Evolutionary conservation across 306 rosid species (phyloP).

Genomic region (Castanopsis chinensis): DNA sequence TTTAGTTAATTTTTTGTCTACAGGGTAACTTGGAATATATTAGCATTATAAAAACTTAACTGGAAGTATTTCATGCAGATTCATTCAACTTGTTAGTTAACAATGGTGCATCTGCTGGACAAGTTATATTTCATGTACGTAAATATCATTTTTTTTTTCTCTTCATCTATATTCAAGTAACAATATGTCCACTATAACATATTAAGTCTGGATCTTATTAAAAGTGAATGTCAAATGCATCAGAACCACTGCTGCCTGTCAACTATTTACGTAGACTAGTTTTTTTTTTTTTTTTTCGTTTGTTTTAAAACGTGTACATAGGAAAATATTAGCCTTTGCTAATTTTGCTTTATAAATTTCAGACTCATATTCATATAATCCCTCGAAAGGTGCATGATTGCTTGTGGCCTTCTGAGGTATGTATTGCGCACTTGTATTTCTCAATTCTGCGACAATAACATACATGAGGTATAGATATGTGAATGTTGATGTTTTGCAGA

Average conservation of each 20-base stretch:
- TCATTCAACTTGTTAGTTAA: constrained; percentile 89
- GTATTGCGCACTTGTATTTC: not conserved
- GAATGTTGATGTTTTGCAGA: constrained; percentile 33
- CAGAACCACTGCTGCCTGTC: not conserved
- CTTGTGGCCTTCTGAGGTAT: constrained; percentile 95
- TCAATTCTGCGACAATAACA: constrained; percentile 6
- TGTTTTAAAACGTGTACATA: not conserved
- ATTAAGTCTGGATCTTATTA: not conserved
- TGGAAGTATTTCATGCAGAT: constrained; percentile 54
- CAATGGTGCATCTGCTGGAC: constrained; percentile 91
- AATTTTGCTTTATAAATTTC: constrained; percentile 38
- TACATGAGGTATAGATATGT: not conserved
- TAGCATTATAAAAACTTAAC: not conserved
- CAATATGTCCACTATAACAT: not conserved
- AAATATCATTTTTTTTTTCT: not conserved
- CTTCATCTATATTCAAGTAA: not conserved
- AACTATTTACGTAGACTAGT: not conserved
- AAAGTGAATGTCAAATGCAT: not conserved
- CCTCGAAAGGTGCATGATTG: constrained; percentile 83
- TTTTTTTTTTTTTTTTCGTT: not conserved
- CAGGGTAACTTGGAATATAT: not conserved
- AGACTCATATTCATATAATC: constrained; percentile 94
- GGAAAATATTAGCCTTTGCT: constrained; percentile 16
- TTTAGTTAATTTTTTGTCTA: not conserved
- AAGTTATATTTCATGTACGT: constrained; percentile 96